Evolutionary conservation across 768 basidiomycete genomes (phyloP), one percentile per base, ranked within the genome.

Genomic region (Tricholoma sp.): DNA sequence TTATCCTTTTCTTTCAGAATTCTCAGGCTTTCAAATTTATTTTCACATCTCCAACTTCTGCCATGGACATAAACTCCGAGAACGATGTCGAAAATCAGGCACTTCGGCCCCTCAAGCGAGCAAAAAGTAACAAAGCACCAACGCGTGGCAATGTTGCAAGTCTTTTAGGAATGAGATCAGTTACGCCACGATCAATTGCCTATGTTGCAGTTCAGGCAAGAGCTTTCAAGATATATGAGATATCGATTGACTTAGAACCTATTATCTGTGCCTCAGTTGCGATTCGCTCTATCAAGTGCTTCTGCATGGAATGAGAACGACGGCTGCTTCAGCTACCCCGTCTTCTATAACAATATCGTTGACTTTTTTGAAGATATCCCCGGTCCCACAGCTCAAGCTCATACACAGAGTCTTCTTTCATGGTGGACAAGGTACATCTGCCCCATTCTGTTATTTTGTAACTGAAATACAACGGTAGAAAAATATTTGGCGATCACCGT

Each of bases 141-240:
- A 45, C 39, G 15, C 29, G 32, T 6, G 33, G 33, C 29, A 17
- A 48, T 13, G 51, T 55, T 12, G 58, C 62, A 1, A 39, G 48
- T 7, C 37, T 59, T 31, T 33, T 61, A 13, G 57, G 58, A 39
- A 49, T 65, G 15, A 56, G 15, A 4, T n/a, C 29, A 6, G 58
- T 66, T 4, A 55, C 64, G 2, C 67, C 66, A 2, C 52, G 63
- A 15, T 57, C 51, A 1, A 62, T 69, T 33, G 62, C 68, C 13
- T 68, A 68, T 42, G 58, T 59, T 5, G 60, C 61, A 18, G 65
- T 66, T 2, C 65, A 68, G 50, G 68, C n/a, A n/a, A n/a, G n/a
- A n/a, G n/a, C n/a, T n/a, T n/a, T n/a, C n/a, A n/a, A n/a, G n/a
- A n/a, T n/a, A n/a, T n/a, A n/a, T n/a, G n/a, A n/a, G n/a, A n/a